These are phyloP conservation scores for Lichtheimia ornata DNA, from an alignment of 371 early-diverging fungal genomes.

Conservation along the genomic window DNA sequence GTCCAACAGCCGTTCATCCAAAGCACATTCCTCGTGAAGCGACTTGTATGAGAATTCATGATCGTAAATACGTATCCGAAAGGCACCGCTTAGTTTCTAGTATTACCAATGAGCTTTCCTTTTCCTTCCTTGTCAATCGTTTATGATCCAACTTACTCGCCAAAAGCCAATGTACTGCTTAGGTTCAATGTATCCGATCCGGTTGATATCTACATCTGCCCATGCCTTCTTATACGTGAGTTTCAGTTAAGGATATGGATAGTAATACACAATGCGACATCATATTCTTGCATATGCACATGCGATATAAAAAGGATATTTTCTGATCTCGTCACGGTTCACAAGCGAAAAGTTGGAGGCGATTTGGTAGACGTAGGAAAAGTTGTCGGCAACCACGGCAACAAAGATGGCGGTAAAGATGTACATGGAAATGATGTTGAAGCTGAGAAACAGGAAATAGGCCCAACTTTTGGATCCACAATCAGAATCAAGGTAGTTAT, in stretches of 20 bases:
- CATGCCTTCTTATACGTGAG: constrained; percentile 57
- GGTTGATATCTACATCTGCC: constrained; percentile 58
- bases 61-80: constrained; percentile 38
- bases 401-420: constrained; percentile 76
- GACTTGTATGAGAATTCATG: constrained; percentile 37
- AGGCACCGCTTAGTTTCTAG: constrained; percentile 44
- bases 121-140: too few species aligned
- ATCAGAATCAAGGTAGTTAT: constrained; percentile 60
- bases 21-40: constrained; percentile 24
- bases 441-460: constrained; percentile 64
- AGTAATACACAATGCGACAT: not conserved
- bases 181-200: constrained; percentile 55
- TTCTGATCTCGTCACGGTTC: constrained; percentile 69
- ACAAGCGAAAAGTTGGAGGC: constrained; percentile 61
- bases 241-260: constrained; percentile 19
- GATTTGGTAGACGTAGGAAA: constrained; percentile 70
- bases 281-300: not conserved
- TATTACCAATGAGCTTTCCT: too few species aligned
- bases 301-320: constrained; percentile 38
- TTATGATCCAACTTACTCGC: constrained; percentile 25
- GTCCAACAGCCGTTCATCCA: constrained; percentile 9
- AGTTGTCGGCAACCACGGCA: constrained; percentile 73
- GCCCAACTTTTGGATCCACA: constrained; percentile 69
- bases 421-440: constrained; percentile 77
- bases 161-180: constrained; percentile 54